Conservation (phyloP, 345 rosid species). For the Eucalyptus camaldulensis region DNA sequence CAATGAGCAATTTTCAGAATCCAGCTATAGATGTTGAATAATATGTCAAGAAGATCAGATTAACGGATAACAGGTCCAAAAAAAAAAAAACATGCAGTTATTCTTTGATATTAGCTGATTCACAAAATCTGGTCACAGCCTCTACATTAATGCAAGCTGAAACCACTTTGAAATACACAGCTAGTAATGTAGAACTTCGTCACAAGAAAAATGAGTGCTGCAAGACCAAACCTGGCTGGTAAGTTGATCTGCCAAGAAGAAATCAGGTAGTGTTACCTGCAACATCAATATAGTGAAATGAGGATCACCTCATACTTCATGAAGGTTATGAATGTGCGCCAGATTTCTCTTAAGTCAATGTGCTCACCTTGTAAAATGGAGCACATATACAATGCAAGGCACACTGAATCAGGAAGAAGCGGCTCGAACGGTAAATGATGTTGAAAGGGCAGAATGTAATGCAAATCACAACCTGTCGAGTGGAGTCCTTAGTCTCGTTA, state of each 20-base stretch:
- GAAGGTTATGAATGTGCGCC: too few species aligned
- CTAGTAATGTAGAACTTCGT: not conserved
- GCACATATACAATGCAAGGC: too few species aligned
- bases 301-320: too few species aligned
- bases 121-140: not conserved
- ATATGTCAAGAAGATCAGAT: not conserved
- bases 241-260: conserved; percentile 10
- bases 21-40: not conserved
- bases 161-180: not conserved
- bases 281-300: too few species aligned
- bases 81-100: not conserved
- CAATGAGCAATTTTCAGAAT: not conserved
- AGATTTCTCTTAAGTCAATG: too few species aligned
- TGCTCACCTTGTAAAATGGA: too few species aligned
- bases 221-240: conserved; percentile 35
- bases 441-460: conserved; percentile 41
- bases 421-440: conserved; percentile 24
- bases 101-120: not conserved
- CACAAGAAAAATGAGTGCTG: not conserved
- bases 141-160: not conserved
- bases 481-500: not conserved
- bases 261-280: too few species aligned
- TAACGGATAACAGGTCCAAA: not conserved
- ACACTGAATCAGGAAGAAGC: too few species aligned
- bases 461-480: conserved; percentile 21